These are phyloP conservation scores for Hypholoma fasciculare DNA, from an alignment of 768 basidiomycete species.

Conservation along the genomic window DNA sequence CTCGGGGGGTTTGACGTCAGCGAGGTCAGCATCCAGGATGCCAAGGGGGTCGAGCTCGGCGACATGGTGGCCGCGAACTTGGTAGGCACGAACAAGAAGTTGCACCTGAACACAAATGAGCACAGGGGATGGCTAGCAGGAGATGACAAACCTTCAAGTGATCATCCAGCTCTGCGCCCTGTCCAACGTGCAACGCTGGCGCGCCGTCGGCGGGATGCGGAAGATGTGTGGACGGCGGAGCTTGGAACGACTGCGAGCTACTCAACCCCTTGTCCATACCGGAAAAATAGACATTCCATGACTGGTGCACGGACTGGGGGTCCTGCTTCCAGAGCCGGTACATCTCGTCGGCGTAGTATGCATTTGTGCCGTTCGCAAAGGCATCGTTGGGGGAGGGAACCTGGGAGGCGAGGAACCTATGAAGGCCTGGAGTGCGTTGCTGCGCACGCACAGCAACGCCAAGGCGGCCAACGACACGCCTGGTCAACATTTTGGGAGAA, in stretches of 20 bases:
- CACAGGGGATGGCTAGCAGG: background rate
- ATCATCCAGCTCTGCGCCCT: conserved; percentile 82
- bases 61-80: conserved; percentile 97
- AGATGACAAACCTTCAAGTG: conserved; percentile 78
- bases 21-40: conserved; percentile 87
- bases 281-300: conserved; percentile 93
- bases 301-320: conserved; percentile 87
- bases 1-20: conserved; percentile 77
- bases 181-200: conserved; percentile 67
- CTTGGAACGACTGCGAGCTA: conserved; percentile 79
- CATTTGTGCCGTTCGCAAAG: conserved; percentile 93
- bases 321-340: conserved; percentile 91
- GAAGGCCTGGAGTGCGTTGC: background rate
- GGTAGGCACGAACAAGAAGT: conserved; percentile 96
- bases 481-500: conserved; percentile 12
- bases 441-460: conserved; percentile 1
- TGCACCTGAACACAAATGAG: conserved; percentile 66
- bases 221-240: conserved; percentile 69
- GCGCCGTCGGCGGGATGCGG: conserved; percentile 78
- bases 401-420: conserved; percentile 14
- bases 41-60: conserved; percentile 96
- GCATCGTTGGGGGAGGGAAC: conserved; percentile 74
- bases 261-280: conserved; percentile 88
- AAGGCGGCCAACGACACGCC: conserved; percentile 10
- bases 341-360: conserved; percentile 97